Evolutionary conservation across 768 basidiomycete genomes (phyloP), one percentile per base, ranked within the genome.

Genomic region (Auriscalpium microsporum): DNA sequence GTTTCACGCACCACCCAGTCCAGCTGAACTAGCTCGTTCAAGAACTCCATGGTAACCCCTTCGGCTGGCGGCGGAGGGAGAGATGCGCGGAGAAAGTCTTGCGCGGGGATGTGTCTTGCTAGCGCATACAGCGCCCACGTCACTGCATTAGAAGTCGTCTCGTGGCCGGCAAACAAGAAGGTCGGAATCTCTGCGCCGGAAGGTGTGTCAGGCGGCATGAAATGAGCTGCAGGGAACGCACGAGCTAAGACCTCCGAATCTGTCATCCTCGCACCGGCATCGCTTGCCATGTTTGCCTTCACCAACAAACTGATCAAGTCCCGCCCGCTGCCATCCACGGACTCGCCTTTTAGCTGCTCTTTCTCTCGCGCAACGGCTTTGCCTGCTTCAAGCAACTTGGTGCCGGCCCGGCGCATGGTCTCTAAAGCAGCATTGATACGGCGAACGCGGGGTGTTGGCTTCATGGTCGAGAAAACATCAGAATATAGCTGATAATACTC

Each of bases 361-460:
- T 14, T n/a, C 40, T 42, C 28, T 54, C 60, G 23, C 52, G 70
- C 59, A 8, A 66, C 67, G 7, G 59, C 64, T 63, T 83, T 84
- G 60, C 80, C 84, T 8, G 78, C 72, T 8, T 59, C 55, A n/a
- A 83, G 56, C 8, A 86, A 68, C 37, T 78, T 67, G 13, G 63
- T 63, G 6, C 80, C 84, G 48, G 86, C 79, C 8, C 74, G 70
- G 13, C 61, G 55, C 72, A 83, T 83, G 0, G 73, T 78, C 1
- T 55, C 60, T 36, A 69, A 66, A 5, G 79, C 74, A 7, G 52
- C 55, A 13, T 13, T 17, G 3, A 42, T 14, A 17, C 40, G 40
- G 3, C 4, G 13, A 4, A 3, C 14, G 40, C 40, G 40, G 13
- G 13, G 14, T 17, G 40, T 42, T 5, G 40, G 40, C 40, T 42